These are phyloP conservation scores for Huntiella moniliformis DNA, from an alignment of 2,329 filamentous ascomycete species.

Conservation along the genomic window DNA sequence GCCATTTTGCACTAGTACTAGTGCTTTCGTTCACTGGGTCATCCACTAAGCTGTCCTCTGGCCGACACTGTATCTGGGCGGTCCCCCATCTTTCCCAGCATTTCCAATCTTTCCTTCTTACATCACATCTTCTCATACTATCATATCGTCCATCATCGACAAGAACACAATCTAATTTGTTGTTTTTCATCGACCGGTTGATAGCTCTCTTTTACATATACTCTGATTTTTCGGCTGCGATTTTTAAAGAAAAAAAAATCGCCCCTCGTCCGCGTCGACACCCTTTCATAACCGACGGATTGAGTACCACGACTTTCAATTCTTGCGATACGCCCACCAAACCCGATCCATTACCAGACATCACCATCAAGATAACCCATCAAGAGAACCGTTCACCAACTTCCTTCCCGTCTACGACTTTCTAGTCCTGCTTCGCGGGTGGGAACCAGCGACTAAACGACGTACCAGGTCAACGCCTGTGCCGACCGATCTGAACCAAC, in stretches of 20 bases:
- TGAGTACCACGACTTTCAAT: constrained; percentile 5
- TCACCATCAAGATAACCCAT: constrained; percentile 2
- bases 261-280: constrained; percentile 10
- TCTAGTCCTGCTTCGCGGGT: constrained; percentile 11
- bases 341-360: background rate
- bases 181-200: constrained; percentile 8
- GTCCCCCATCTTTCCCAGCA: constrained; percentile 12
- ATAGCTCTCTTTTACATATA: constrained; percentile 2
- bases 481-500: too few relatives aligned
- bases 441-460: constrained; percentile 1
- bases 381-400: background rate
- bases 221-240: too few relatives aligned
- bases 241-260: background rate
- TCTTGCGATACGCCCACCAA: constrained; percentile 1
- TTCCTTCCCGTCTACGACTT: background rate
- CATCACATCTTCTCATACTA: constrained; percentile 8
- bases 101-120: constrained; percentile 9
- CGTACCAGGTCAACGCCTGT: too few relatives aligned
- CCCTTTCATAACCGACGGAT: constrained; percentile 7
- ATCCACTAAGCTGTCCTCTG: background rate
- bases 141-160: constrained; percentile 2
- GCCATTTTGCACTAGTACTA: too few relatives aligned
- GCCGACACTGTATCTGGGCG: constrained; percentile 11
- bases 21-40: too few relatives aligned
- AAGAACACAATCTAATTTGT: background rate